Percentiles rank a stretch among this genome's conserved stretches.
These are phyloP conservation scores for Zygosaccharomyces pseudorouxii DNA, from an alignment of 805 yeast genomes.

Conservation along the genomic window DNA sequence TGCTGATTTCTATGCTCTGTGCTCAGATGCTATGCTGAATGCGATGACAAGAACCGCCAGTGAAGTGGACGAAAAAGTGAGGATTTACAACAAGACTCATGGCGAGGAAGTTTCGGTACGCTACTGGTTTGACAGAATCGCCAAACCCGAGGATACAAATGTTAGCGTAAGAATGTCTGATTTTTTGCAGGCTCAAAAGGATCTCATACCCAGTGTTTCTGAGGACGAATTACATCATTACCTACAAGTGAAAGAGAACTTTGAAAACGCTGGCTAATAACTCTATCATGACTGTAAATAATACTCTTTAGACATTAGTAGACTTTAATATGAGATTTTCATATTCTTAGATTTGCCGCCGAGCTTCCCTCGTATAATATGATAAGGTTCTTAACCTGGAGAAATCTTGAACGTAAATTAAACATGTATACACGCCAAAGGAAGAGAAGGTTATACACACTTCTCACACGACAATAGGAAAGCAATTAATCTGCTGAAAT, in stretches of 20 bases:
- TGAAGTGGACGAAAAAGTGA: conserved; percentile 63
- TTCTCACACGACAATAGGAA: neutral
- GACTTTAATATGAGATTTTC: neutral
- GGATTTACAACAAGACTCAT: conserved; percentile 43
- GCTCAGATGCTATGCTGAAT: conserved; percentile 92
- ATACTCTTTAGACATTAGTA: neutral
- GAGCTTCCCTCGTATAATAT: neutral
- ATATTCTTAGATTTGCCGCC: neutral
- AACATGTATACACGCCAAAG: neutral
- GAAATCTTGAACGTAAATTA: neutral
- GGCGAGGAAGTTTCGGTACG: conserved; percentile 54
- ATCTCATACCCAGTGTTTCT: conserved; percentile 79
- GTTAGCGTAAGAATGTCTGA: conserved; percentile 70
- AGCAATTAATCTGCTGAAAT: neutral
- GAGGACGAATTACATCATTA: conserved; percentile 84
- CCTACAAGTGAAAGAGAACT: conserved; percentile 67
- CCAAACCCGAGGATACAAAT: conserved; percentile 58
- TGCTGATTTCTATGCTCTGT: conserved; percentile 94
- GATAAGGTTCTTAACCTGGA: neutral
- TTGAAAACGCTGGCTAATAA: conserved; percentile 43
- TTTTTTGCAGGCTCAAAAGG: conserved; percentile 68
- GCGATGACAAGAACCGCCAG: conserved; percentile 91
- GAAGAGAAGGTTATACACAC: neutral
- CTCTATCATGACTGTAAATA: neutral
- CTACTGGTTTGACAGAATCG: conserved; percentile 87